Evolutionary conservation across 345 rosid genomes (phyloP), one percentile per base, ranked within the genome.

Genomic region (Populus tremula): DNA sequence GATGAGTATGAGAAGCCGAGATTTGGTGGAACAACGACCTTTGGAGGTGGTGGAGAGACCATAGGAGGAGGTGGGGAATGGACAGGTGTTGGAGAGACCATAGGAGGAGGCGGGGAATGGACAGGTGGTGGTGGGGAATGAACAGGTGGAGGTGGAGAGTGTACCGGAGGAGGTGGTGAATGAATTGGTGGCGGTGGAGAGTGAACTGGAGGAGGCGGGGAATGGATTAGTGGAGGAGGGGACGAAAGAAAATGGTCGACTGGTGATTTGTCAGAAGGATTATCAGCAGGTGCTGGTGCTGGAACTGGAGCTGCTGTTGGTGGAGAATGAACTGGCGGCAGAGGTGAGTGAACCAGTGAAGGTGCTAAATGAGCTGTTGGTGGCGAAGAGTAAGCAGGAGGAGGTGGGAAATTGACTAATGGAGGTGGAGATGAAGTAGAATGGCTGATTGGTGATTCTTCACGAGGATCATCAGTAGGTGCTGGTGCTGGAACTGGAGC

Each of bases 1-100:
- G 96, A 93, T 2, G 88, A 72, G 85, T 93, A 93, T 33, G 85
- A 77, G 76, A 76, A 84, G 33, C 94, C 97, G 13, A 93, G 66
- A 70, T 69, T 68, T 77, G 90, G 87, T 36, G 97, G 97, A 45
- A 93, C 81, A 72, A 76, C 29, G 39, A 88, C 80, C 14, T 45
- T 29, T 23, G 79, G 75, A 11, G 84, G 83, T 2, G 84, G 78
- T 0, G 88, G 80, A 8, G 8, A 66, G 1, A 76, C 79, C 0
- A 71, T 56, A 21, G 81, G 85, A 1, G 86, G 87, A 1, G 87
- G 87, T 0, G 83, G 83, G 0, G 82, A 78, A 0, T 33, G 38
- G 0, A 74, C 69, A 0, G 80, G 80, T 2, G n/a, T n/a, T n/a
- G n/a, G n/a, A n/a, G n/a, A n/a, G n/a, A n/a, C n/a, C n/a, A n/a